A percentile compares a stretch with the other conserved stretches of the same genome.
Evolutionary conservation across 306 rosid species (phyloP).

Genomic region (Rosa lucieae): DNA sequence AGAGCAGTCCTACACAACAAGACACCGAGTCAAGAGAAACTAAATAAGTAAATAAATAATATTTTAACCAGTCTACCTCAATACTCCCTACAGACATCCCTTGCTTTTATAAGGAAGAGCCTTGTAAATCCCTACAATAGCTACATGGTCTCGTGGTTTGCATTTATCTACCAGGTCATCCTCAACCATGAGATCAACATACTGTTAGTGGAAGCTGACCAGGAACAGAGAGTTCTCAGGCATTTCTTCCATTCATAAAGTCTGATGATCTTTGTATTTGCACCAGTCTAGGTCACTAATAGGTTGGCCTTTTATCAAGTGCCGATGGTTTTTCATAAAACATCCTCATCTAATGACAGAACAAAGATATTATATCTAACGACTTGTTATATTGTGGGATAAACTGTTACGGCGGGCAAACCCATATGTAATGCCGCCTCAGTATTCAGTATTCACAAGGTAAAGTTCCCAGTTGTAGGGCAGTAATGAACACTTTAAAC

Average conservation of each 20-base stretch:
- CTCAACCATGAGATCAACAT: slow-evolving; percentile 64
- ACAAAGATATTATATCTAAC: slow-evolving; percentile 19
- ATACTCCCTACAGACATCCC: slow-evolving; percentile 89
- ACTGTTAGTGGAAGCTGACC: slow-evolving; percentile 98
- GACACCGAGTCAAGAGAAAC: slow-evolving; percentile 27
- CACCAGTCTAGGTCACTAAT: slow-evolving; percentile 88
- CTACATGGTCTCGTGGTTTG: slow-evolving; percentile 97
- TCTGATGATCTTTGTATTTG: slow-evolving; percentile 91
- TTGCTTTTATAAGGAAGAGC: slow-evolving; percentile 85
- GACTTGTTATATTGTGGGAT: slow-evolving; percentile 71
- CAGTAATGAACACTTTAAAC: slow-evolving; percentile 94
- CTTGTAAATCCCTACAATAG: slow-evolving; percentile 82
- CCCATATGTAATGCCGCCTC: slow-evolving; percentile 81
- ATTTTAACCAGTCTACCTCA: slow-evolving; percentile 55
- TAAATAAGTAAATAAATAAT: slow-evolving; percentile 15
- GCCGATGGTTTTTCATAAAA: slow-evolving; percentile 17
- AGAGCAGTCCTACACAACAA: slow-evolving; percentile 72
- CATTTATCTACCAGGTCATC: slow-evolving; percentile 93
- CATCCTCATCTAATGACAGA: not conserved
- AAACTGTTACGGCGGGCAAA: slow-evolving; percentile 86
- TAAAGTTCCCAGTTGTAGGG: slow-evolving; percentile 68
- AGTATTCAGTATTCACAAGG: slow-evolving; percentile 61
- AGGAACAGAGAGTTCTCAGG: slow-evolving; percentile 91
- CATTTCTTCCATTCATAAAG: slow-evolving; percentile 90
- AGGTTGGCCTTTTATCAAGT: slow-evolving; percentile 91